These are phyloP conservation scores for Escovopsis sp. DNA, from an alignment of 2,329 filamentous ascomycete species.

Conservation along the genomic window DNA sequence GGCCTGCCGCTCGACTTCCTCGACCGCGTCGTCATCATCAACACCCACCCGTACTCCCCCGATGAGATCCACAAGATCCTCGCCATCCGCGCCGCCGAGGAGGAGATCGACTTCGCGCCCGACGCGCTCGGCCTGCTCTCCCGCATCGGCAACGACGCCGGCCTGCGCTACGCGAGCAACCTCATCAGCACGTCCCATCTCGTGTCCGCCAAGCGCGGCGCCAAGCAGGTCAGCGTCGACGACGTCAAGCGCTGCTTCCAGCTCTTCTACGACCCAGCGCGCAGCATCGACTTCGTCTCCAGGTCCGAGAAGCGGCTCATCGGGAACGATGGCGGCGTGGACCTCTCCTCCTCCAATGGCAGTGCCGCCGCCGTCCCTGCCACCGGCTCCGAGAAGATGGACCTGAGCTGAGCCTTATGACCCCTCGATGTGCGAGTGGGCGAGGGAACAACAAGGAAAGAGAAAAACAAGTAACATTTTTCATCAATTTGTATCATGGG, in stretches of 20 bases:
- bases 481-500: no score
- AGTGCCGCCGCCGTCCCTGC: neutral
- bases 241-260: slow-evolving; percentile 90
- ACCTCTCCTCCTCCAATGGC: slow-evolving; percentile 37
- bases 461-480: no score
- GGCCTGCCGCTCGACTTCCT: slow-evolving; percentile 91
- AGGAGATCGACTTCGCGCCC: slow-evolving; percentile 81
- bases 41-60: slow-evolving; percentile 66
- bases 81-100: slow-evolving; percentile 81
- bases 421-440: no score
- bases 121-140: slow-evolving; percentile 86
- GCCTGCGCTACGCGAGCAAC: slow-evolving; percentile 91
- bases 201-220: slow-evolving; percentile 69
- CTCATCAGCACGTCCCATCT: slow-evolving; percentile 90
- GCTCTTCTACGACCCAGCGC: slow-evolving; percentile 78
- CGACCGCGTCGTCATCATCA: slow-evolving; percentile 90
- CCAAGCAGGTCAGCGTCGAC: slow-evolving; percentile 67
- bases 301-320: slow-evolving; percentile 91
- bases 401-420: slow-evolving; percentile 29
- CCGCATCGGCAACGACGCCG: slow-evolving; percentile 88
- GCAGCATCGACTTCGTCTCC: slow-evolving; percentile 80
- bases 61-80: slow-evolving; percentile 90
- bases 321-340: slow-evolving; percentile 68
- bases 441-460: no score
- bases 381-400: slow-evolving; percentile 30